A percentile compares a stretch with the other conserved stretches of the same genome.
Evolutionary conservation across 441 rosid species (phyloP).

Genomic region (Rhodomyrtus psidioides): DNA sequence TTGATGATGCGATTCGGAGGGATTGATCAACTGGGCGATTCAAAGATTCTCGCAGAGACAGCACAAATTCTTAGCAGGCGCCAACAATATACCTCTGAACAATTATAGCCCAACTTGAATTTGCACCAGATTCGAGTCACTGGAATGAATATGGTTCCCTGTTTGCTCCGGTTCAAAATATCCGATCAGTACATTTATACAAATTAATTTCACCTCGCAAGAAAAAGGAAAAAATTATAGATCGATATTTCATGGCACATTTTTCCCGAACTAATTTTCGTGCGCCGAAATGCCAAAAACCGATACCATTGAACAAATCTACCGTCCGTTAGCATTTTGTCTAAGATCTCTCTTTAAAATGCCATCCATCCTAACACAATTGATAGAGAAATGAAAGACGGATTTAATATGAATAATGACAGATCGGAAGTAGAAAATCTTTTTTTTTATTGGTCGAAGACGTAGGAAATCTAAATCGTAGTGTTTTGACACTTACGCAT

Average conservation of each 20-base stretch:
- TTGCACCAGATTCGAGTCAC: not conserved
- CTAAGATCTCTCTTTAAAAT: too few species aligned
- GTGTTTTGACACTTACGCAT: not conserved
- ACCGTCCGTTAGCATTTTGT: too few species aligned
- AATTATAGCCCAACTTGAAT: not conserved
- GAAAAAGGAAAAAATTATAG: accelerated
- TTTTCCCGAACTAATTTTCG: too few species aligned
- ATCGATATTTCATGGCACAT: not conserved
- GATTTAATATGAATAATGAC: not conserved
- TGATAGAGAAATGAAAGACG: not conserved
- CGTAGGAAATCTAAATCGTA: not conserved
- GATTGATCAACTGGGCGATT: not conserved
- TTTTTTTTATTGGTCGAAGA: too few species aligned
- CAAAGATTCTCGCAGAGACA: not conserved
- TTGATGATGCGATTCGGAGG: too few species aligned
- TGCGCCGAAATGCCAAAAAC: too few species aligned
- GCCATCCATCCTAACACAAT: not conserved
- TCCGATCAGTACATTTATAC: not conserved
- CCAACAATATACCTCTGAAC: too few species aligned
- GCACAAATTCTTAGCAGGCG: not conserved
- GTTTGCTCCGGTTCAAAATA: not conserved
- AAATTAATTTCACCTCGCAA: not conserved
- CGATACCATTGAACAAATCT: too few species aligned
- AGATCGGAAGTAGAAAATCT: not conserved
- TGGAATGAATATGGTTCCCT: not conserved